Base-by-base conservation (phyloP, 305 asterid species). In the Fraxinus angustifolia region DNA sequence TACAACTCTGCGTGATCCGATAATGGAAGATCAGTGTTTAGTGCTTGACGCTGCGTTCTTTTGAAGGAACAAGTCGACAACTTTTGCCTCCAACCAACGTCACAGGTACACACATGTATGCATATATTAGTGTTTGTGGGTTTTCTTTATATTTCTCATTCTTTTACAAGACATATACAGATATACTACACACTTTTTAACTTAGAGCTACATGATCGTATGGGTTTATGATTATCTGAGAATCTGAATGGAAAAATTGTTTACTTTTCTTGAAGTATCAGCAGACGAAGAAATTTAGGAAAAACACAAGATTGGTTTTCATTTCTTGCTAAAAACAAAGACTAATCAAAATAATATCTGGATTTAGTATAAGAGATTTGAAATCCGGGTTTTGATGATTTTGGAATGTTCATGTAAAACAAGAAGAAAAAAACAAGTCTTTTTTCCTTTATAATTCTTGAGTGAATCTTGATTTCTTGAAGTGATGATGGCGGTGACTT, bases 401-500 rank as follows among this genome's bases (percentile, higher is more conserved):
- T 56, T 77, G 67, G 73, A 71, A 73, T 6, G 17, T 48, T 17
- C 26, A 58, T 42, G 60, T 26, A 17, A 72, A 62, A 60, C 60
- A 23, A 45, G 79, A 58, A 30, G 28, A 33, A 40, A 58, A 28
- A 21, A 28, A 35, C 62, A 40, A 36, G 53, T 8, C 0, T 19
- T 30, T 16, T 26, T 82, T 53, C 2, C 34, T 42, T n/a, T 21
- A 14, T 8, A 45, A 10, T 2, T 76, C 72, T 76, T 79, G 77
- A 36, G 81, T 40, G 77, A 80, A 80, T 79, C 81, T 85, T 67
- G 78, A 80, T 79, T 34, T 80, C 7, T 86, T 88, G 87, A 89
- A 91, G 95, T 76, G 80, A 92, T 91, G 97, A 88, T 91, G 95
- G 94, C 96, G 87, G 97, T 91, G 88, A 89, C 90, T 16, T 91